Evolutionary conservation across 768 basidiomycete genomes (phyloP).

Genomic region (Termitomyces sp.): DNA sequence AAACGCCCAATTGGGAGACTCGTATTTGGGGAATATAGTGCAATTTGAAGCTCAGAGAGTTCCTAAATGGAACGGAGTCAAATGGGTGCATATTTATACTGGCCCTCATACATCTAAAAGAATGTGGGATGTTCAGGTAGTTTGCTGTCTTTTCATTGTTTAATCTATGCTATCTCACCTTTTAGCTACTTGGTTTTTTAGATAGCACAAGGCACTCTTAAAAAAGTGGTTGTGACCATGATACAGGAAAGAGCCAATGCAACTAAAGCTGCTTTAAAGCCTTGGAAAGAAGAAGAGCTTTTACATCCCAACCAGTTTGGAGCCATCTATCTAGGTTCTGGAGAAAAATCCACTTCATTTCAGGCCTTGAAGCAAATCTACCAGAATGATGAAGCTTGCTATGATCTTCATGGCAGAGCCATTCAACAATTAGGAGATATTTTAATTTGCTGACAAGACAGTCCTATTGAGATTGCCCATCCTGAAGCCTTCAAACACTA

Average conservation of each 20-base stretch:
- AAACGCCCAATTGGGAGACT: conserved; percentile 20
- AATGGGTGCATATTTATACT: neutral
- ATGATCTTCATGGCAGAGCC: neutral
- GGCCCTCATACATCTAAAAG: neutral
- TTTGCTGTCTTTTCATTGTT: too few relatives aligned
- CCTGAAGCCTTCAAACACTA: neutral
- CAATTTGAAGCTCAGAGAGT: conserved; percentile 28
- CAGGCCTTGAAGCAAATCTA: neutral
- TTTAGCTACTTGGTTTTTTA: neutral
- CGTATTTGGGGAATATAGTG: conserved; percentile 18
- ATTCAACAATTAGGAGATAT: neutral
- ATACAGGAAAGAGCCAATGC: neutral
- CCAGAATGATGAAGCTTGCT: neutral
- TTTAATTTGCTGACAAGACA: neutral
- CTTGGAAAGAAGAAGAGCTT: neutral
- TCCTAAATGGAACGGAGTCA: too few relatives aligned
- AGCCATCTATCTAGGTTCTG: neutral
- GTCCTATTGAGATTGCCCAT: neutral
- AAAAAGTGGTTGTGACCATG: conserved; percentile 6
- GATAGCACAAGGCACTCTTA: neutral
- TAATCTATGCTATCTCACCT: neutral
- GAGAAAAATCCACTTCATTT: neutral
- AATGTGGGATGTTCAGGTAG: neutral
- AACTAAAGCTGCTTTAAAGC: neutral
- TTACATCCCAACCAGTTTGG: neutral